Evolutionary conservation across 495 filamentous ascomycete genomes (phyloP).

Genomic region (Pseudevernia furfuracea): DNA sequence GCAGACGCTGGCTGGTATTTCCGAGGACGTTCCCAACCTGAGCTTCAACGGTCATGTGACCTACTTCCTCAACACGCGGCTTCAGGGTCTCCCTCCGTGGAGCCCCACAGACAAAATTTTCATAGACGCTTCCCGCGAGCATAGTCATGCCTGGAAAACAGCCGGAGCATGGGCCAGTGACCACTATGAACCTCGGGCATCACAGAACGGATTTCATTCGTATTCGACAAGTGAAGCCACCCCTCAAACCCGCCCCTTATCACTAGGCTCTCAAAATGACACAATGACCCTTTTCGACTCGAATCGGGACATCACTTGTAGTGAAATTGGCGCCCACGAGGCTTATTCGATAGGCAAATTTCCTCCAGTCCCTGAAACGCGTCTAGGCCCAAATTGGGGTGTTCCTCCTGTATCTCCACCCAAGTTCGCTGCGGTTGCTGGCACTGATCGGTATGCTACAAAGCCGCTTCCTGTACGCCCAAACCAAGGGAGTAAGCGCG

Average conservation of each 20-base stretch:
- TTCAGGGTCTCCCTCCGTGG: slow-evolving; percentile 53
- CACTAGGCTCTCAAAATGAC: slow-evolving; percentile 2
- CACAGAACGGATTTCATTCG: background rate
- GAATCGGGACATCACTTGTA: background rate
- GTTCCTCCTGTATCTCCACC: background rate
- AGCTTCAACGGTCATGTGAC: slow-evolving; percentile 47
- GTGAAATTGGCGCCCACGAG: background rate
- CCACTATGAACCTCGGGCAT: background rate
- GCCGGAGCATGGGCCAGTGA: slow-evolving; percentile 34
- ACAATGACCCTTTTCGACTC: slow-evolving; percentile 8
- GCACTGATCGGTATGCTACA: background rate
- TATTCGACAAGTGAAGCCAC: background rate
- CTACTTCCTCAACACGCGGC: slow-evolving; percentile 55
- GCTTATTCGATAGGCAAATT: background rate
- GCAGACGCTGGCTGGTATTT: slow-evolving; percentile 55
- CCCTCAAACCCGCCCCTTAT: slow-evolving; percentile 4
- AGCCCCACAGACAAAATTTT: slow-evolving; percentile 20
- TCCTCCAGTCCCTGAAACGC: background rate
- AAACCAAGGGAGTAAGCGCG: background rate
- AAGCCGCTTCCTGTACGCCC: background rate
- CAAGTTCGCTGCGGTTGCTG: background rate
- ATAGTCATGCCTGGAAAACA: slow-evolving; percentile 52
- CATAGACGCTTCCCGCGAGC: slow-evolving; percentile 44
- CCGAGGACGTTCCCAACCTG: slow-evolving; percentile 53
- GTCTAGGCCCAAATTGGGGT: background rate